Conservation (phyloP, 371 early-diverging fungal genomes). For the Mucor mucedo region DNA sequence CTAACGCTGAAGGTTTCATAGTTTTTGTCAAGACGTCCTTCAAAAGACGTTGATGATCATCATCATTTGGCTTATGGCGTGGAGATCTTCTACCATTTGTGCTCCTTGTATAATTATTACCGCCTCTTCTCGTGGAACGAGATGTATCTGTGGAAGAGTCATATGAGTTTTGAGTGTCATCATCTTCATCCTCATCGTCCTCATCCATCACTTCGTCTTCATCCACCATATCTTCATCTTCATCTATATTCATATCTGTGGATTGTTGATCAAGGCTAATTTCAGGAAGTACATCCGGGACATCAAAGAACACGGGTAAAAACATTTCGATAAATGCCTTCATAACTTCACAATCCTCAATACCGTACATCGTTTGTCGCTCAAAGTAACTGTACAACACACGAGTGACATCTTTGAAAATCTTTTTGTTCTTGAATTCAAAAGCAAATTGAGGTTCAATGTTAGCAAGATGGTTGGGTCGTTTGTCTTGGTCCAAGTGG, state of each 20-base stretch:
- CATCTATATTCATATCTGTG: slow-evolving; percentile 17
- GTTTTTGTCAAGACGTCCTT: slow-evolving; percentile 32
- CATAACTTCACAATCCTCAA: slow-evolving; percentile 73
- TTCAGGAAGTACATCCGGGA: slow-evolving; percentile 22
- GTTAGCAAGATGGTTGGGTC: background rate
- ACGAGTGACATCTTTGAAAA: slow-evolving; percentile 74
- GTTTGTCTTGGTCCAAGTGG: slow-evolving; percentile 52
- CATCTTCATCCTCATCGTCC: slow-evolving; percentile 14
- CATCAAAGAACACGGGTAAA: slow-evolving; percentile 75
- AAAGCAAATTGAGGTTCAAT: slow-evolving; percentile 68
- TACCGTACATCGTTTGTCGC: slow-evolving; percentile 53
- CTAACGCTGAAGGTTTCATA: background rate
- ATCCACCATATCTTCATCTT: slow-evolving; percentile 23
- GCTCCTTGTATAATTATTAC: background rate
- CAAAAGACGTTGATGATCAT: slow-evolving; percentile 25
- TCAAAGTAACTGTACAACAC: slow-evolving; percentile 63
- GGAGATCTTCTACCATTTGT: slow-evolving; percentile 23
- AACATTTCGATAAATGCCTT: slow-evolving; percentile 76
- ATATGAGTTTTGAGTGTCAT: slow-evolving; percentile 20
- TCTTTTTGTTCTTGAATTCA: slow-evolving; percentile 62
- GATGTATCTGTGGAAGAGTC: slow-evolving; percentile 20
- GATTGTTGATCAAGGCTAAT: background rate
- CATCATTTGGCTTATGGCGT: slow-evolving; percentile 20
- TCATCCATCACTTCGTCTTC: slow-evolving; percentile 16
- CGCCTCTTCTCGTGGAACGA: slow-evolving; percentile 3